A percentile compares a stretch with the other conserved stretches of the same genome.
Conservation (phyloP, 345 rosid species). For the Aquilaria yunnanensis region DNA sequence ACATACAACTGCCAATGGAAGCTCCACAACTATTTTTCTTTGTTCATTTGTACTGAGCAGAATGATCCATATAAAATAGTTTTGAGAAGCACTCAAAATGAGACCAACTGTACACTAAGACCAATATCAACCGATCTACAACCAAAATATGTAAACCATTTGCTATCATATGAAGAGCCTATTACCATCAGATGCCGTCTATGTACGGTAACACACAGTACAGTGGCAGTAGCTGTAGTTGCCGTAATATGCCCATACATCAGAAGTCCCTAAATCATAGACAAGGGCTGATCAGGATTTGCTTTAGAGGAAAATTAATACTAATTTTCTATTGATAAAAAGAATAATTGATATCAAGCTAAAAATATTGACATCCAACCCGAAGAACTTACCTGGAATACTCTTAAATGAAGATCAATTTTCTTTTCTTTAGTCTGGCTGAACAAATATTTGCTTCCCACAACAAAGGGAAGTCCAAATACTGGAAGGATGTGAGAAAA, state of each 20-base stretch:
- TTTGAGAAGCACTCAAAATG: background rate
- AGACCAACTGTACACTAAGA: too few species aligned
- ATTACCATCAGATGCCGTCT: constrained; percentile 91
- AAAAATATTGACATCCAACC: constrained; percentile 3
- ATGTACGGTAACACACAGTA: constrained; percentile 73
- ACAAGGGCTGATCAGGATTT: constrained; percentile 1
- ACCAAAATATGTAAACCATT: background rate
- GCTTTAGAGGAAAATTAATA: constrained; percentile 5
- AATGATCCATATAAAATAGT: constrained; percentile 9
- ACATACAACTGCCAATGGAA: background rate
- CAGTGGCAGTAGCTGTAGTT: constrained; percentile 49
- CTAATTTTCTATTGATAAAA: background rate
- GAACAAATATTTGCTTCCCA: constrained; percentile 16
- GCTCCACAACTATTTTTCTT: background rate
- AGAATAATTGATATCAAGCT: background rate
- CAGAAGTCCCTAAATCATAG: constrained; percentile 53
- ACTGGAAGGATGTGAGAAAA: constrained; percentile 77
- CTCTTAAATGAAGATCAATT: constrained; percentile 15
- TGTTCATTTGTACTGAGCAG: background rate
- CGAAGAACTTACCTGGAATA: constrained; percentile 46
- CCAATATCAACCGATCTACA: too few species aligned
- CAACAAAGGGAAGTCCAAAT: constrained; percentile 72
- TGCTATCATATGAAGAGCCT: background rate
- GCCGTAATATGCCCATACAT: constrained; percentile 58
- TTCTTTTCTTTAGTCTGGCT: constrained; percentile 21